Evolutionary conservation across 768 basidiomycete species (phyloP).

Genomic region (Boletus patriciae): DNA sequence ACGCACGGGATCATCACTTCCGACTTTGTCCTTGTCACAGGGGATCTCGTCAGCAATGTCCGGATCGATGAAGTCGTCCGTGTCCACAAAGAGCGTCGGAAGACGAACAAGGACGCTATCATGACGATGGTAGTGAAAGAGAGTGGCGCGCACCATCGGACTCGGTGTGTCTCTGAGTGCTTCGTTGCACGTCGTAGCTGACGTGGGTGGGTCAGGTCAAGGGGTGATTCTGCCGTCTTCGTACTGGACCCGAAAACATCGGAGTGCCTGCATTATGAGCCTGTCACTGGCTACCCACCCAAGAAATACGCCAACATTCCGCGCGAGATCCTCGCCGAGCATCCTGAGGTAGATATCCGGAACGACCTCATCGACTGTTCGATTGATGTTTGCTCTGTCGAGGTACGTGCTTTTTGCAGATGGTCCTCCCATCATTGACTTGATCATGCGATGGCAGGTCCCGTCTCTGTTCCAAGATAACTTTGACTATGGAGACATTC

Average conservation of each 20-base stretch:
- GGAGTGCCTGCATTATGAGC: constrained; percentile 84
- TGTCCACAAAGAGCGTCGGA: constrained; percentile 83
- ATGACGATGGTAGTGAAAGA: constrained; percentile 96
- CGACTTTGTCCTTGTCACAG: constrained; percentile 90
- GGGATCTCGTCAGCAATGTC: constrained; percentile 92
- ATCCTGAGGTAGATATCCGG: constrained; percentile 81
- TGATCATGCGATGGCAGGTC: constrained; percentile 51
- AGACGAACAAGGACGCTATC: constrained; percentile 87
- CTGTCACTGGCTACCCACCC: constrained; percentile 67
- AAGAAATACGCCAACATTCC: constrained; percentile 65
- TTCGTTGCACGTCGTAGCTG: background rate
- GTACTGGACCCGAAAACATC: constrained; percentile 73
- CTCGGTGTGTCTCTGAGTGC: constrained; percentile 50
- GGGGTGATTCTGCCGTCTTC: constrained; percentile 74
- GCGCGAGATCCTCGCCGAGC: constrained; percentile 68
- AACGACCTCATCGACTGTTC: constrained; percentile 86
- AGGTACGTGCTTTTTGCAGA: constrained; percentile 49
- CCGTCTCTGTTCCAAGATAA: constrained; percentile 98
- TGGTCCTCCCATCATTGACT: background rate
- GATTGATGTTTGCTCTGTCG: constrained; percentile 92
- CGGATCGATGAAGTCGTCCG: constrained; percentile 87
- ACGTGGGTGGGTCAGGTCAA: constrained; percentile 46
- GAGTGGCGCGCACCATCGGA: constrained; percentile 67
- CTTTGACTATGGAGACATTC: constrained; percentile 93
- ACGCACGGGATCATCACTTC: constrained; percentile 85